These are phyloP conservation scores for Onygenales sp. DNA, from an alignment of 2,329 filamentous ascomycete genomes.

Conservation along the genomic window DNA sequence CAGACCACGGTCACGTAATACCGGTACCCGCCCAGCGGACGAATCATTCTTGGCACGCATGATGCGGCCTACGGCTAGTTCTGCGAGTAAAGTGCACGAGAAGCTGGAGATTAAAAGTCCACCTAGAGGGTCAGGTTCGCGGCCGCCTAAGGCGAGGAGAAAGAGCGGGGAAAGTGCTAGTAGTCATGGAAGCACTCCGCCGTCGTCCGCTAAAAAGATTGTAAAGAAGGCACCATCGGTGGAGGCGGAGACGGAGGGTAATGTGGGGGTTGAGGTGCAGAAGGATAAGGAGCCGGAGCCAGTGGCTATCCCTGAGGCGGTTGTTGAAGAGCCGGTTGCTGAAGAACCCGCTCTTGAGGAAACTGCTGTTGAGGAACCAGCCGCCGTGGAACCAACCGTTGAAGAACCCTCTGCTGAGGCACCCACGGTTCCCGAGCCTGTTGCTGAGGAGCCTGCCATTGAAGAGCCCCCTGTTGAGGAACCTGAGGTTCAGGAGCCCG, in stretches of 20 bases:
- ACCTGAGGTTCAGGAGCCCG: background rate
- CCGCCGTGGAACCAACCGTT: background rate
- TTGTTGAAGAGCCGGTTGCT: background rate
- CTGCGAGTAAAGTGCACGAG: slow-evolving; percentile 40
- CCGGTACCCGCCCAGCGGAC: slow-evolving; percentile 28
- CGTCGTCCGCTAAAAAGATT: slow-evolving; percentile 3
- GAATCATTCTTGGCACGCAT: slow-evolving; percentile 41
- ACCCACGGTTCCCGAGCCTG: background rate
- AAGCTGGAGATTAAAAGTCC: slow-evolving; percentile 34
- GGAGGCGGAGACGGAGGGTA: slow-evolving; percentile 16
- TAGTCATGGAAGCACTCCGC: background rate
- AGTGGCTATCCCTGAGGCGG: background rate
- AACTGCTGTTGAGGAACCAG: background rate
- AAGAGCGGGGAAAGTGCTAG: slow-evolving; percentile 1
- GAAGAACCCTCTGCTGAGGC: background rate
- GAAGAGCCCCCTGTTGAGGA: background rate
- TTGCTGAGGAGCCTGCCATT: background rate
- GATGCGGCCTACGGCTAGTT: slow-evolving; percentile 44
- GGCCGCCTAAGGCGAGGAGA: background rate
- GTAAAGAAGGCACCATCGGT: slow-evolving; percentile 14
- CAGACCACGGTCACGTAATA: slow-evolving; percentile 29
- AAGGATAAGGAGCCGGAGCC: slow-evolving; percentile 7
- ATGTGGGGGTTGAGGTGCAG: slow-evolving; percentile 17
- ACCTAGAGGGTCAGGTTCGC: slow-evolving; percentile 16
- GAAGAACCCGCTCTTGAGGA: background rate